Conservation (phyloP, 2,329 filamentous ascomycete genomes). For the Talaromyces sp. region DNA sequence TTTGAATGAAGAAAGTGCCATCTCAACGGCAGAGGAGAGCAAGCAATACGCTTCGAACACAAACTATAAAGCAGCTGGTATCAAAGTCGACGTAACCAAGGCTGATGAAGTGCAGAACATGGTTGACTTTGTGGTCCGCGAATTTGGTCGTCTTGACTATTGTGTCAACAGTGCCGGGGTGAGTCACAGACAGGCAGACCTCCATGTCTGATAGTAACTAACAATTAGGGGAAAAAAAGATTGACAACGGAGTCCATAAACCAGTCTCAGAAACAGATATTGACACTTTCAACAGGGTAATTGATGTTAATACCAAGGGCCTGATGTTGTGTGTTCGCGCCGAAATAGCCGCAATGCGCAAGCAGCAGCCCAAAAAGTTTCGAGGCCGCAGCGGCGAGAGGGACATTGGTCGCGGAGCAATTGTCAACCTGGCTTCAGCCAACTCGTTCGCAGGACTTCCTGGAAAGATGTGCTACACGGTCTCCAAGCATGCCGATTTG, state of each 20-base stretch:
- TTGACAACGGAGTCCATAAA: background rate
- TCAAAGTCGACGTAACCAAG: background rate
- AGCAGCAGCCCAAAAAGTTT: background rate
- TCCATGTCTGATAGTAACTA: background rate
- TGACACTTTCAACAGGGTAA: background rate
- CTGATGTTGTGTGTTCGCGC: constrained; percentile 2
- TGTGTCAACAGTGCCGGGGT: constrained; percentile 3
- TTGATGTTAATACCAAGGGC: background rate
- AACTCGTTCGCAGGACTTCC: constrained; percentile 3
- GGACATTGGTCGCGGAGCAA: constrained; percentile 1
- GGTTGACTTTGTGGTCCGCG: constrained; percentile 1
- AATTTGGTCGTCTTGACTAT: constrained; percentile 6
- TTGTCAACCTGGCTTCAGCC: constrained; percentile 3
- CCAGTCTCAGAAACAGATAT: background rate
- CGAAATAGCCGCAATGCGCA: background rate
- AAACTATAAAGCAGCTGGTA: background rate
- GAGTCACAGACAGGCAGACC: background rate
- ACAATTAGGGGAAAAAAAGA: background rate
- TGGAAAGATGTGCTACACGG: background rate
- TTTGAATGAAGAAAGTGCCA: background rate
- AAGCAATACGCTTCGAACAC: constrained; percentile 1
- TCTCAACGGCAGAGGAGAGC: background rate
- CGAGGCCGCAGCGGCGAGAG: background rate
- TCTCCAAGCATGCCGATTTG: constrained; percentile 1
- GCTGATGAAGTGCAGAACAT: background rate